Percentiles rank a stretch among this genome's conserved stretches.
Evolutionary conservation across 768 basidiomycete genomes (phyloP).

Genomic region (Scleroderma bovista): DNA sequence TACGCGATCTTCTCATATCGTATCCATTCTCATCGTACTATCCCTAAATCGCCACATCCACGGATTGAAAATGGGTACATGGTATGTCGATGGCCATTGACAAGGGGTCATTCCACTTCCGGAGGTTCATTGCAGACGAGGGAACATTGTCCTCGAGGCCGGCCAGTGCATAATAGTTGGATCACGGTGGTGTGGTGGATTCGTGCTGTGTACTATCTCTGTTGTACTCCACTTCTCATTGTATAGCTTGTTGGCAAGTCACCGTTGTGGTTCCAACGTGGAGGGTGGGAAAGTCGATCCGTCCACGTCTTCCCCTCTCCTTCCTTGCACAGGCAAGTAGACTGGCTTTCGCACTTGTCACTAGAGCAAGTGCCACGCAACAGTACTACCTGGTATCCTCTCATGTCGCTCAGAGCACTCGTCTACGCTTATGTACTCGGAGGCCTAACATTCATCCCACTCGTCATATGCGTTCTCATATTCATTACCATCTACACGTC

Average conservation of each 20-base stretch:
- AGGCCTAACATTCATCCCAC: conserved; percentile 84
- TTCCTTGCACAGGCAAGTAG: not conserved
- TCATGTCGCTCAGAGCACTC: conserved; percentile 66
- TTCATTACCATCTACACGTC: conserved; percentile 77
- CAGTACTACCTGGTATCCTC: not conserved
- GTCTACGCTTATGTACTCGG: conserved; percentile 86
- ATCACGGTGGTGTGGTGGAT: conserved; percentile 2
- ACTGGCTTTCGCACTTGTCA: not conserved
- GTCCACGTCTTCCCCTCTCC: not conserved
- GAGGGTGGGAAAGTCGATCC: conserved; percentile 1
- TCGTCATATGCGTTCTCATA: conserved; percentile 54
- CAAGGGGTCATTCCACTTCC: conserved; percentile 41
- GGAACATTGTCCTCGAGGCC: conserved; percentile 40
- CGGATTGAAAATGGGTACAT: conserved; percentile 38
- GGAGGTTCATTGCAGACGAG: conserved; percentile 40
- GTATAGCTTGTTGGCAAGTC: no score
- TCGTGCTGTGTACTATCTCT: not conserved
- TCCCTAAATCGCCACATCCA: no score
- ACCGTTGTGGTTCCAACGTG: not conserved
- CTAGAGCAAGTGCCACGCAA: not conserved
- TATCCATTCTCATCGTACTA: no score
- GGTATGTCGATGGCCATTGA: conserved; percentile 52
- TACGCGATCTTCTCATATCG: no score
- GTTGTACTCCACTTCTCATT: no score
- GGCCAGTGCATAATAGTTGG: not conserved